Evolutionary conservation across 2,329 filamentous ascomycete species (phyloP).

Genomic region (Daldinia sp.): DNA sequence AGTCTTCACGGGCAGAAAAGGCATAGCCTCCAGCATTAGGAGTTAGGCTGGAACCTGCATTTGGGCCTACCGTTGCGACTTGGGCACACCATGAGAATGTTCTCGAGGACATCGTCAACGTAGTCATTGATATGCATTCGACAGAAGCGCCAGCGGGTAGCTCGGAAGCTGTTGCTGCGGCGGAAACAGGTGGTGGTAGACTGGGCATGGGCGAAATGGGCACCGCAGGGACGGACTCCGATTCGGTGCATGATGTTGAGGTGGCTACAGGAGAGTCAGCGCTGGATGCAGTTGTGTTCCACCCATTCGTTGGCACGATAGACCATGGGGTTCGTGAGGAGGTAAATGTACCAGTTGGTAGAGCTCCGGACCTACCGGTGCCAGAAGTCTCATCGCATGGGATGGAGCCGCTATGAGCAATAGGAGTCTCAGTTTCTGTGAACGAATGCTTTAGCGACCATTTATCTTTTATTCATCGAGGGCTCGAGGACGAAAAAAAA

Average conservation of each 20-base stretch:
- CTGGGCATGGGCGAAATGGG: slow-evolving; percentile 34
- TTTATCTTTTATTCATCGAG: not conserved
- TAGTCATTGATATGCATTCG: slow-evolving; percentile 42
- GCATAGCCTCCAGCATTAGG: slow-evolving; percentile 36
- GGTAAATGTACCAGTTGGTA: slow-evolving; percentile 25
- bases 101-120: slow-evolving; percentile 41
- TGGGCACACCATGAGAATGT: slow-evolving; percentile 46
- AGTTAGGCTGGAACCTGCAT: slow-evolving; percentile 14
- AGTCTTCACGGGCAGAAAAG: slow-evolving; percentile 34
- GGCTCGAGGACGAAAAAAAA: not conserved
- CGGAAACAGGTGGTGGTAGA: slow-evolving; percentile 38
- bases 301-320: slow-evolving; percentile 44
- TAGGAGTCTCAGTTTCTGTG: slow-evolving; percentile 14
- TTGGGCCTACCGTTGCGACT: slow-evolving; percentile 32
- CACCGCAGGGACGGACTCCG: slow-evolving; percentile 20
- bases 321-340: slow-evolving; percentile 40
- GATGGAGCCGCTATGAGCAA: slow-evolving; percentile 16
- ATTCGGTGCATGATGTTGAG: slow-evolving; percentile 19
- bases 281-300: slow-evolving; percentile 43
- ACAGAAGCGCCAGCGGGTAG: slow-evolving; percentile 26
- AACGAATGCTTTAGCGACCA: slow-evolving; percentile 11
- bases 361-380: slow-evolving; percentile 25
- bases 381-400: slow-evolving; percentile 35
- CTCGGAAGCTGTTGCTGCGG: slow-evolving; percentile 12
- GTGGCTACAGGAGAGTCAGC: slow-evolving; percentile 12